These are phyloP conservation scores for Metschnikowia orientalis DNA, from an alignment of 805 yeast species.

Conservation along the genomic window DNA sequence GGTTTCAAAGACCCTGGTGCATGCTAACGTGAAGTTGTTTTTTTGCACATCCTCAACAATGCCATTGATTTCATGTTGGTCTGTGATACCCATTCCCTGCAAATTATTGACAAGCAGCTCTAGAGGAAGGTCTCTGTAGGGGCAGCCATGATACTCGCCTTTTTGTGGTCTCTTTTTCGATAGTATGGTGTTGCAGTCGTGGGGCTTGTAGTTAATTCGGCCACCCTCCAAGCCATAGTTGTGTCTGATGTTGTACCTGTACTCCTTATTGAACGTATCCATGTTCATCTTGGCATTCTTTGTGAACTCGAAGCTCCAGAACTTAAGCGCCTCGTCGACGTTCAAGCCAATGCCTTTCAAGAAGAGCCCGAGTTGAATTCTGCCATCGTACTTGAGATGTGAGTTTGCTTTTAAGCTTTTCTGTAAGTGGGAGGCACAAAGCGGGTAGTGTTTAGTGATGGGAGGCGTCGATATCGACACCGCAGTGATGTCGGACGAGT, in stretches of 20 bases:
- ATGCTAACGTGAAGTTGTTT: conserved; percentile 78
- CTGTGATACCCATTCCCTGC: conserved; percentile 59
- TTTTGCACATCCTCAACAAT: conserved; percentile 64
- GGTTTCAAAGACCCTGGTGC: conserved; percentile 81
- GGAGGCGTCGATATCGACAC: conserved; percentile 52
- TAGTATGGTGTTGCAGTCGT: conserved; percentile 77
- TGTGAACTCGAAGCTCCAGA: conserved; percentile 77
- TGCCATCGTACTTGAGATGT: conserved; percentile 77
- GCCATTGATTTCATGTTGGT: conserved; percentile 51
- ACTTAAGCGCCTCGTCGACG: conserved; percentile 81
- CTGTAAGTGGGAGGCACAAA: conserved; percentile 72
- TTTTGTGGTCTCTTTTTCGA: conserved; percentile 64
- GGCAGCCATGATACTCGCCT: conserved; percentile 86
- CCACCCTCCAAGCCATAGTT: conserved; percentile 90
- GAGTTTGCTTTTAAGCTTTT: conserved; percentile 53
- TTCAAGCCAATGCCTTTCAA: conserved; percentile 85
- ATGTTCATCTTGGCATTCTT: conserved; percentile 46
- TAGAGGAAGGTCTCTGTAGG: conserved; percentile 71
- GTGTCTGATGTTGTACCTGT: conserved; percentile 83
- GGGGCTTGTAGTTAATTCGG: conserved; percentile 77
- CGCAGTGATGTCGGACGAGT: conserved; percentile 51
- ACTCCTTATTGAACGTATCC: conserved; percentile 83
- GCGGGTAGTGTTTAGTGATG: conserved; percentile 66
- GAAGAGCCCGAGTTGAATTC: conserved; percentile 82
- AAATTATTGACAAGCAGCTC: conserved; percentile 59